Base-by-base conservation (phyloP, 768 basidiomycete genomes). In the Amanita muscaria region DNA sequence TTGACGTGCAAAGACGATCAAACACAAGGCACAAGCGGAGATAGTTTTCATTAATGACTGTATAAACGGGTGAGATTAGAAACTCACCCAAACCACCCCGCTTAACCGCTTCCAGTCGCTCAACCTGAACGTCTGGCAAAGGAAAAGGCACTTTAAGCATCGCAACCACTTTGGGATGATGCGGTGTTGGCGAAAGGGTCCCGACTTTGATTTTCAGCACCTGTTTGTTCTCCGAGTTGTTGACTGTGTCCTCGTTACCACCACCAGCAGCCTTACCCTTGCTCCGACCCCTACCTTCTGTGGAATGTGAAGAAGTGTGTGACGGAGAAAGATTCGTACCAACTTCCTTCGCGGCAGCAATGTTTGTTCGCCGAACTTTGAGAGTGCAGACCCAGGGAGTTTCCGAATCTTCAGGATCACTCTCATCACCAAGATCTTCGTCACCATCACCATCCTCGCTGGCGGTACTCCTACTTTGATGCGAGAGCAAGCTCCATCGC, bases 391-490 rank as follows among this genome's bases (percentile, higher is more conserved):
- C 80, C 92, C 92, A 98, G 0, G 94, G 91, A 18, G 90, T 92
- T 62, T 98, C 93, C 34, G 88, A 89, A 56, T 97, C 94, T 58
- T 98, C 93, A 0, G 92, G 88, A 51, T 98, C 94, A 48, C 87
- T 90, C 35, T 92, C 90, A 12, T 85, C 81, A 0, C 72, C 88
- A 2, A 75, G 73, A 38, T 80, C 79, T 11, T 61, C 64, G 7
- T 56, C 48, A 44, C 32, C 21, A 36, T 45, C 39, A 18, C 11
- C 24, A 37, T 49, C 48, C 31, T 44, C 44, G 31, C 44, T 45
- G 18, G 42, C 47, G 10, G 43, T 40, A 18, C 42, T 49, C 19
- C 31, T 27, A 19, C 36, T 45, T 10, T 45, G 44, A 19, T 38
- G 24, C 16, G 42, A 48, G 23, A 44, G 36, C 33, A 47, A 35